Base-by-base conservation (phyloP, 805 yeast genomes). In the Starmera dryadoides region DNA sequence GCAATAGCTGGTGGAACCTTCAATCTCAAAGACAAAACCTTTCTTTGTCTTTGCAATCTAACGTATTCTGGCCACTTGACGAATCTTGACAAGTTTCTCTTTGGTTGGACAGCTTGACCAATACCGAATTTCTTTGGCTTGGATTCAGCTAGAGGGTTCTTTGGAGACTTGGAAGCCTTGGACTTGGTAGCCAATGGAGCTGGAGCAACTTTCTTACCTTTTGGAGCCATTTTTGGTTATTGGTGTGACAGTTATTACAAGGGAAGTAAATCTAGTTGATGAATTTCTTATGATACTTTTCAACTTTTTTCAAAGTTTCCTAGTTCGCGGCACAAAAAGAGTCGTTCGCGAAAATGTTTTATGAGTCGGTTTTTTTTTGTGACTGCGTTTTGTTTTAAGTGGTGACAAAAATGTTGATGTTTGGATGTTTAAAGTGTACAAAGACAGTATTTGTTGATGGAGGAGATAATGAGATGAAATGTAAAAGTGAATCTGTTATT, bases 21-120 rank as follows among this genome's bases (percentile, higher is more conserved):
- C 67, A 91, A 80, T 83, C 98, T 89, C 71, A 89, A 69, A 60
- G 81, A 75, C 69, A 91, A 79, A 69, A 91, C 84, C 81, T 91
- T 91, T 84, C 83, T 93, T 76, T 93, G 98, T 81, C 98, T 89
- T 79, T 91, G 98, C 59, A 93, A 77, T 76, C 95, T 86, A 58
- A 91, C 94, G 69, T 91, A 88, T 73, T 84, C 93, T 66, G 98
- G 98, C 98, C 98, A 93, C 74, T 85, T 93, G 66, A 91, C 98
- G 69, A 86, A 89, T 73, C 98, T 88, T 47, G 95, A 75, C 66
- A 93, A 80, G 82, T 93, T 86, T 75, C 91, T 82, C 79, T 83
- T 87, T 69, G 88, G 95, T 74, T 91, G 98, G 59, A 91, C 62
- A 53, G 82, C 74, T 77, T 93, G 98, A 62, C 98, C 98, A 61